Evolutionary conservation across 257 asterid genomes (phyloP).

Genomic region (Lycium ferocissimum): DNA sequence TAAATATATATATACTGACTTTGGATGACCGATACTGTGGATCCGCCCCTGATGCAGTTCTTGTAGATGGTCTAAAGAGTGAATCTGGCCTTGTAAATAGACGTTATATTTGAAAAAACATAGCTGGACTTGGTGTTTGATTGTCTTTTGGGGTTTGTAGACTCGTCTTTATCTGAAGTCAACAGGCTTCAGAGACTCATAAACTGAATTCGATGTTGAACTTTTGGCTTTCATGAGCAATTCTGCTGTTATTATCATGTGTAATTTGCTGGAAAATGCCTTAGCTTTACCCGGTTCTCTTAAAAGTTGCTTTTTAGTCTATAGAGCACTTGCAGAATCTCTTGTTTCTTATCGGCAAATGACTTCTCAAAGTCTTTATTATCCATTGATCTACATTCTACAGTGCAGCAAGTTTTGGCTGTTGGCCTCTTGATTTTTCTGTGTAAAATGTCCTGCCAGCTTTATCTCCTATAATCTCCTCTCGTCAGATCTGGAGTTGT

Average conservation of each 20-base stretch:
- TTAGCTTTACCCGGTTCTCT: neutral
- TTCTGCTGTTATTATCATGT: neutral
- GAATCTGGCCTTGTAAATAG: slow-evolving; percentile 3
- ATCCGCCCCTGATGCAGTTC: neutral
- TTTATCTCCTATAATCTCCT: neutral
- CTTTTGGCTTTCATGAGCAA: neutral
- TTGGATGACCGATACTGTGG: too few relatives aligned
- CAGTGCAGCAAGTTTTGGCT: neutral
- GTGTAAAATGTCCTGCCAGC: neutral
- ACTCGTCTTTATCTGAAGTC: neutral
- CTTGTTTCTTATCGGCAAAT: neutral
- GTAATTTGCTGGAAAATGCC: slow-evolving; percentile 11
- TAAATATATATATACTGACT: too few relatives aligned
- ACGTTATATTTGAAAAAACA: neutral
- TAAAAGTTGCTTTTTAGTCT: slow-evolving; percentile 6
- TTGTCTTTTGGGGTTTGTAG: neutral
- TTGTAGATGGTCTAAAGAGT: neutral
- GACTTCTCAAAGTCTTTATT: neutral
- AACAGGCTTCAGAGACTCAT: neutral
- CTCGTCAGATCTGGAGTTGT: slow-evolving; percentile 4
- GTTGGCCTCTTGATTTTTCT: neutral
- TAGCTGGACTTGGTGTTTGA: slow-evolving; percentile 9
- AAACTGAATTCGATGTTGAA: neutral
- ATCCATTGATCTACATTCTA: neutral
- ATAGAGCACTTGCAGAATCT: slow-evolving; percentile 8